Conservation (phyloP, 2,329 filamentous ascomycete species). For the Ciborinia camelliae region DNA sequence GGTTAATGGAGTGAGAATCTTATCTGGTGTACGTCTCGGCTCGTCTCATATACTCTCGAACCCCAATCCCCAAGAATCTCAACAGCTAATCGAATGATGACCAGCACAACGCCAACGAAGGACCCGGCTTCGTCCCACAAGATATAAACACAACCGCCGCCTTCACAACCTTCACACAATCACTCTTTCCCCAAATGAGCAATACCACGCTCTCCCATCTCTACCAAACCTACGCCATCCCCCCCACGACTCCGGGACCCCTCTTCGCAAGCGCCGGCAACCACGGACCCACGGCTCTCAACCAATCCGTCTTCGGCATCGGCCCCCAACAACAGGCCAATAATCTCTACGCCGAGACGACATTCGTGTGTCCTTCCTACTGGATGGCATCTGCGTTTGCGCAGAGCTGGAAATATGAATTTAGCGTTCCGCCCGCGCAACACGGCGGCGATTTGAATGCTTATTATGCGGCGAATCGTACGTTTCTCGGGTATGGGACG, state of each 20-base stretch:
- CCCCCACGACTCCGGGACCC: slow-evolving; percentile 25
- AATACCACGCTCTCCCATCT: slow-evolving; percentile 39
- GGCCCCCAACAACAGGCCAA: slow-evolving; percentile 51
- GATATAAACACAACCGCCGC: slow-evolving; percentile 43
- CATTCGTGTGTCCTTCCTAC: slow-evolving; percentile 52
- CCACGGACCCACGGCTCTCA: slow-evolving; percentile 41
- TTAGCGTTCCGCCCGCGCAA: slow-evolving; percentile 38
- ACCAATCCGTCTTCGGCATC: slow-evolving; percentile 43
- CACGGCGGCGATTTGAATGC: slow-evolving; percentile 39
- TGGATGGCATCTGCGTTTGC: slow-evolving; percentile 48
- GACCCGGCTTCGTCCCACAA: slow-evolving; percentile 44
- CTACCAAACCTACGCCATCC: slow-evolving; percentile 28
- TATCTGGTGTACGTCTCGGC: slow-evolving; percentile 23
- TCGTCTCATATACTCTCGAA: not conserved
- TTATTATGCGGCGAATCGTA: slow-evolving; percentile 35
- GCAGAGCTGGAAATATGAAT: slow-evolving; percentile 45
- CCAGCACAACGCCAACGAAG: slow-evolving; percentile 51
- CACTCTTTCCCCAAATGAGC: slow-evolving; percentile 43
- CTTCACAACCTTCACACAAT: slow-evolving; percentile 42
- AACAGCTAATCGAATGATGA: not conserved
- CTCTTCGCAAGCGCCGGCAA: slow-evolving; percentile 39
- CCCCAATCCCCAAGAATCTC: no score
- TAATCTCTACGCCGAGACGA: slow-evolving; percentile 41
- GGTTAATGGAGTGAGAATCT: slow-evolving; percentile 35
- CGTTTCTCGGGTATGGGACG: slow-evolving; percentile 16